A percentile compares a stretch with the other conserved stretches of the same genome.
These are phyloP conservation scores for Fusarium nurragi DNA, from an alignment of 2,329 filamentous ascomycete genomes.

Conservation along the genomic window DNA sequence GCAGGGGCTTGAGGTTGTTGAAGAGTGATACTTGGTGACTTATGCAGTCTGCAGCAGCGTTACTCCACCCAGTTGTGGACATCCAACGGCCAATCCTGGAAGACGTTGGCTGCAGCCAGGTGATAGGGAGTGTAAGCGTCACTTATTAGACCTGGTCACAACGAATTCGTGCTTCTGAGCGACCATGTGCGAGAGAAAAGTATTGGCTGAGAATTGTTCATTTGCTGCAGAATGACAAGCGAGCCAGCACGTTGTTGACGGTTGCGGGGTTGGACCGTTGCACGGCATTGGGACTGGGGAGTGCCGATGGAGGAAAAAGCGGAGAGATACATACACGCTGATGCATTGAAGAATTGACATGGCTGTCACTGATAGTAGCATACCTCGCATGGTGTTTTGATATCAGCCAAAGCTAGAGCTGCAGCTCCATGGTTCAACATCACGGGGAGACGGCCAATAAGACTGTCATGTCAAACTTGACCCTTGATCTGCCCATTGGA, in stretches of 20 bases:
- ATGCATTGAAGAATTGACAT: neutral
- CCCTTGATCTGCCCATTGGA: constrained; percentile 16
- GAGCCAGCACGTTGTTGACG: neutral
- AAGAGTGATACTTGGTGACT: constrained; percentile 16
- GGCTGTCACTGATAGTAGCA: neutral
- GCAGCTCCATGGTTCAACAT: neutral
- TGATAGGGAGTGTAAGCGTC: constrained; percentile 14
- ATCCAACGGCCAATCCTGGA: constrained; percentile 17
- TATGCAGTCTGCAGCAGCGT: constrained; percentile 16
- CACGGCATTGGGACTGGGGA: constrained; percentile 14
- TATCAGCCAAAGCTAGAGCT: neutral
- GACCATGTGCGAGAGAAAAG: neutral
- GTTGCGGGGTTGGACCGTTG: constrained; percentile 22
- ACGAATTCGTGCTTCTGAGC: neutral
- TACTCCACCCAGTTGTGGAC: constrained; percentile 21
- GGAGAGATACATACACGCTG: neutral
- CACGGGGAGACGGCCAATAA: constrained; percentile 17
- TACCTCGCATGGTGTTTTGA: neutral
- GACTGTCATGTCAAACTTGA: constrained; percentile 5
- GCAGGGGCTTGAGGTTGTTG: constrained; percentile 6
- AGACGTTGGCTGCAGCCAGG: constrained; percentile 2
- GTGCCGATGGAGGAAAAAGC: constrained; percentile 6
- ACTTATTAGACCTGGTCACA: neutral
- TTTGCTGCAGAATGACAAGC: neutral
- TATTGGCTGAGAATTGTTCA: neutral